A percentile compares a stretch with the other conserved stretches of the same genome.
phyloP scores from a whole-genome alignment of 176 grass and related monocot species.

The Poa annua region DNA sequence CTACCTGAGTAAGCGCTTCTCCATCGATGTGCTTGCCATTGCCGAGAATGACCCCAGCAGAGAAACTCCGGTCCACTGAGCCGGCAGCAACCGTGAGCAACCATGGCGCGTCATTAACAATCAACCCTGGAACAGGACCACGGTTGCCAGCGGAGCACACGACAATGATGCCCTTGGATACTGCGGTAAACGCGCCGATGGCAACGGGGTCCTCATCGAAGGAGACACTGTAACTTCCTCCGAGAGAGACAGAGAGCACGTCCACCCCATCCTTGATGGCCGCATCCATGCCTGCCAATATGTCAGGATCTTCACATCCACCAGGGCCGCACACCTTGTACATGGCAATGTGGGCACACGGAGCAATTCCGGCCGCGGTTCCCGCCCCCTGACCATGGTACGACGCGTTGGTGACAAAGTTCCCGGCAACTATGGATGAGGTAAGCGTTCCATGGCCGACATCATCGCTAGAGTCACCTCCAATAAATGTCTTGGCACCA shows the following conservation, averaged over 20 bases:
- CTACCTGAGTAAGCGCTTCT: too few species aligned
- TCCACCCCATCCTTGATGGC: slow-evolving; percentile 28
- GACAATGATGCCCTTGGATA: too few species aligned
- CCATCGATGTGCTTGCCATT: too few species aligned
- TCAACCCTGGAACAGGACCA: too few species aligned
- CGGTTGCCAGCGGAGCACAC: too few species aligned
- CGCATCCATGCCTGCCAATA: neutral
- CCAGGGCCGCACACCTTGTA: neutral
- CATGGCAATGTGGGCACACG: slow-evolving; percentile 2
- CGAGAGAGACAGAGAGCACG: neutral
- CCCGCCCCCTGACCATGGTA: neutral
- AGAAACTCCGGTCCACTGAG: too few species aligned
- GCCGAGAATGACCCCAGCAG: too few species aligned
- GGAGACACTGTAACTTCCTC: too few species aligned
- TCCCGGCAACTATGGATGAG: slow-evolving; percentile 6
- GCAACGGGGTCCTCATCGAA: too few species aligned
- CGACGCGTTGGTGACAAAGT: neutral
- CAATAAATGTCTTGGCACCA: neutral
- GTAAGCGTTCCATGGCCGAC: neutral
- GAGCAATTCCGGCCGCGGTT: neutral
- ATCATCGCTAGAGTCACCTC: neutral
- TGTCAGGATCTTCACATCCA: neutral
- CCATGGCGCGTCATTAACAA: too few species aligned
- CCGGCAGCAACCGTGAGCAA: too few species aligned
- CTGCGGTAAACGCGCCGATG: too few species aligned